Evolutionary conservation across 108 stramenopile genomes (phyloP).

Genomic region (Pseudonitzschia pungens): DNA sequence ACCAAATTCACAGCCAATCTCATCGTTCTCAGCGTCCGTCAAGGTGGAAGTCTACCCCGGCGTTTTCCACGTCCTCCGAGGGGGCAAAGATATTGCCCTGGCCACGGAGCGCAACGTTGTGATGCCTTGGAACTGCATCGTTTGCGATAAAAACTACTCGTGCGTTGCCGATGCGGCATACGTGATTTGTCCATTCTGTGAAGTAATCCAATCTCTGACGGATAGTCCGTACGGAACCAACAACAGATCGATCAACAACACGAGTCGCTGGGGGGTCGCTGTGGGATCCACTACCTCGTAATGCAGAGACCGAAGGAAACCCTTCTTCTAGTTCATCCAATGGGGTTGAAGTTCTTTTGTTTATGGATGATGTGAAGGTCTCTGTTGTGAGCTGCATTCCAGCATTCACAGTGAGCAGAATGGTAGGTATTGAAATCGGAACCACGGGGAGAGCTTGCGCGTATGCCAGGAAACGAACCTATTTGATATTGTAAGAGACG

Average conservation of each 20-base stretch:
- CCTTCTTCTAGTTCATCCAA: too few relatives aligned
- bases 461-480: too few relatives aligned
- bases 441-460: too few relatives aligned
- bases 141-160: slow-evolving; percentile 16
- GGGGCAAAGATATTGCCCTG: slow-evolving; percentile 26
- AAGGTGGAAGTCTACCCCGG: slow-evolving; percentile 42
- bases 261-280: slow-evolving; percentile 21
- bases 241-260: not conserved
- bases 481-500: too few relatives aligned
- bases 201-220: slow-evolving; percentile 26
- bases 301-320: too few relatives aligned
- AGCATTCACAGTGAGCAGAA: too few relatives aligned
- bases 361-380: too few relatives aligned
- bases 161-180: slow-evolving; percentile 43
- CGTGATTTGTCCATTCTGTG: slow-evolving; percentile 41
- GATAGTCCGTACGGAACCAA: not conserved
- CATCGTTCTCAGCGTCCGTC: not conserved
- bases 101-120: slow-evolving; percentile 14
- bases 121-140: slow-evolving; percentile 16
- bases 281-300: slow-evolving; percentile 12
- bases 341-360: too few relatives aligned
- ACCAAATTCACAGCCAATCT: not conserved
- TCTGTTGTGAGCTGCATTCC: too few relatives aligned
- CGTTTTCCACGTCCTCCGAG: slow-evolving; percentile 25
- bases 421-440: too few relatives aligned